Base-by-base conservation (phyloP, 441 rosid species). In the Biscutella auriculata region DNA sequence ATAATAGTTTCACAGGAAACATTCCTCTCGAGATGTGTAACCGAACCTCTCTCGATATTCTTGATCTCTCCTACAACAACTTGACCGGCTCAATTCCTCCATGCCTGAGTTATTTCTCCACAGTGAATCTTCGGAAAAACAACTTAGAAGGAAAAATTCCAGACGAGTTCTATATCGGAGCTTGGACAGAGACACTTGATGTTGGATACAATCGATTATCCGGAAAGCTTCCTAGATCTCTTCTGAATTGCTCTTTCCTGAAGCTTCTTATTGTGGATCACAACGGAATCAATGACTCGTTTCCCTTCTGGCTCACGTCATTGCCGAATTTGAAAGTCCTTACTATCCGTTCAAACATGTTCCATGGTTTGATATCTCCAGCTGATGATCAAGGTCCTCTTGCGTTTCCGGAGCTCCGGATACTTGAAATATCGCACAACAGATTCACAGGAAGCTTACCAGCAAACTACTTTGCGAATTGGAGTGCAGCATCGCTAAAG, bases 231-330 rank as follows among this genome's bases (percentile, higher is more conserved):
- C 85, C 92, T 10, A 35, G 9, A 33, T 79, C 87, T 27, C 36
- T 82, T 10, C 36, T 26, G 1, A 73, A 54, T 8, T 87, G 89
- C 64, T 41, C 6, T 0, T 26, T 0, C 36, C 27, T 73, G 11
- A 72, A 76, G 65, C 69, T 82, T 15, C 55, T 87, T 21, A 51
- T 70, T 8, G 11, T 76, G 0, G 85, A 83, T 9, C 66, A 63
- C 60, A 87, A 84, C 53, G 30, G 1, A 6, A 67, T 87, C 0
- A 12, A 46, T 10, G 89, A 76, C 9, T 4, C 0, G 0, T 85
- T 76, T 61, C 96, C 90, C 21, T 81, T 81, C 17, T 62, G 53
- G 23, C 27, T 84, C 62, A 78, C 68, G 57, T 53, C 10, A 12
- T 26, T 65, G 27, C 21, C 78, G 13, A 39, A 29, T 16, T 9